Evolutionary conservation across 768 basidiomycete species (phyloP).

Genomic region (Boletus tomentosulus): DNA sequence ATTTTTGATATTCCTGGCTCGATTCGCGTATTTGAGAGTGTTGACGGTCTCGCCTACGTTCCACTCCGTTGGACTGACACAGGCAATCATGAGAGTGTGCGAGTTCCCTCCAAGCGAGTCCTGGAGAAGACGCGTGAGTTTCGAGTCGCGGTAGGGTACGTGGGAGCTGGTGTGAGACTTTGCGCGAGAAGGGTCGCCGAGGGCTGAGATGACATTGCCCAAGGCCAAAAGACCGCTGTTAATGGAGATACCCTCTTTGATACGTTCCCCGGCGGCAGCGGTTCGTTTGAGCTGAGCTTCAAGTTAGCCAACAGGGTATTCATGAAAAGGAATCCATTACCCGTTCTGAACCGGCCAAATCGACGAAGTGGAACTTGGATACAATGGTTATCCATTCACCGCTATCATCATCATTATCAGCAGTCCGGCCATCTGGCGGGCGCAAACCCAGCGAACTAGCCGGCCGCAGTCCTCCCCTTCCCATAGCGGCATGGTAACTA

Average conservation of each 20-base stretch:
- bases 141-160: slow-evolving; percentile 97
- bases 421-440: slow-evolving; percentile 41
- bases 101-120: slow-evolving; percentile 97
- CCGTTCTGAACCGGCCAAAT: slow-evolving; percentile 94
- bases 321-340: slow-evolving; percentile 38
- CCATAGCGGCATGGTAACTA: slow-evolving; percentile 72
- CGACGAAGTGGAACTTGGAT: slow-evolving; percentile 98
- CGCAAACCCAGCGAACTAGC: slow-evolving; percentile 76
- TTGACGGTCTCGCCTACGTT: slow-evolving; percentile 93
- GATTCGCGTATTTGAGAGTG: slow-evolving; percentile 95
- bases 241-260: slow-evolving; percentile 99
- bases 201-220: slow-evolving; percentile 97
- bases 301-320: slow-evolving; percentile 14
- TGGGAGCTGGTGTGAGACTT: slow-evolving; percentile 83
- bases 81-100: slow-evolving; percentile 98
- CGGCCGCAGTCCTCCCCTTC: slow-evolving; percentile 66
- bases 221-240: slow-evolving; percentile 95
- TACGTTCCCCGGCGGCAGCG: slow-evolving; percentile 91
- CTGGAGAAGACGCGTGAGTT: slow-evolving; percentile 74
- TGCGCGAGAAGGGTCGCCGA: slow-evolving; percentile 87
- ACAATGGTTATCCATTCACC: slow-evolving; percentile 89
- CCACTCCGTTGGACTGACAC: slow-evolving; percentile 94
- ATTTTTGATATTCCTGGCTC: slow-evolving; percentile 97
- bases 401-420: slow-evolving; percentile 51
- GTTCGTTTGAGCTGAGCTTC: slow-evolving; percentile 82